These are phyloP conservation scores for Penicillium taxi DNA, from an alignment of 495 filamentous ascomycete genomes.

Conservation along the genomic window DNA sequence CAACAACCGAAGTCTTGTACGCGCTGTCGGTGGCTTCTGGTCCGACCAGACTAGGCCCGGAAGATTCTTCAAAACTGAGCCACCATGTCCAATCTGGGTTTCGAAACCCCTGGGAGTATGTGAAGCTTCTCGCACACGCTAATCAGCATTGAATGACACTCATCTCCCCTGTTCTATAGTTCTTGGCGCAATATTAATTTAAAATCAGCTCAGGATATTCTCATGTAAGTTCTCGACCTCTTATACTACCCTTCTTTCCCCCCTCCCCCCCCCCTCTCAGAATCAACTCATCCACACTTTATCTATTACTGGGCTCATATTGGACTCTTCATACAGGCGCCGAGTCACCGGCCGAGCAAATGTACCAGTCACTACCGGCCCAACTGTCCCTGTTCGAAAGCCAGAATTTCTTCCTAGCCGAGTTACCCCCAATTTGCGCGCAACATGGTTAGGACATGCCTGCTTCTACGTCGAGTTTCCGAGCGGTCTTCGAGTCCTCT, in stretches of 20 bases:
- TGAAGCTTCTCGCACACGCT: neutral
- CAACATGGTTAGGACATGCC: conserved; percentile 95
- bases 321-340: no score
- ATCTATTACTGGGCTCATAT: no score
- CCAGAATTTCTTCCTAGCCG: conserved; percentile 62
- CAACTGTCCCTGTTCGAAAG: conserved; percentile 57
- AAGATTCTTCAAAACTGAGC: conserved; percentile 45
- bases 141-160: conserved; percentile 10
- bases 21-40: conserved; percentile 45
- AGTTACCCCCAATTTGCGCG: conserved; percentile 55
- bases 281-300: no score
- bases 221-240: conserved; percentile 25
- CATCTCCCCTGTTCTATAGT: conserved; percentile 15
- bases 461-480: conserved; percentile 94
- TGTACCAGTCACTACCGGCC: conserved; percentile 53
- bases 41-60: conserved; percentile 38
- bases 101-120: conserved; percentile 52
- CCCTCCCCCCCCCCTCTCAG: no score
- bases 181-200: conserved; percentile 26
- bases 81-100: conserved; percentile 57
- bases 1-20: conserved; percentile 44
- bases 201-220: conserved; percentile 9
- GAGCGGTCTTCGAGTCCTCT: conserved; percentile 76
- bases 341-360: conserved; percentile 51
- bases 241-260: no score